These are phyloP conservation scores for Venturia asperata DNA, from an alignment of 2,329 filamentous ascomycete species.

Conservation along the genomic window DNA sequence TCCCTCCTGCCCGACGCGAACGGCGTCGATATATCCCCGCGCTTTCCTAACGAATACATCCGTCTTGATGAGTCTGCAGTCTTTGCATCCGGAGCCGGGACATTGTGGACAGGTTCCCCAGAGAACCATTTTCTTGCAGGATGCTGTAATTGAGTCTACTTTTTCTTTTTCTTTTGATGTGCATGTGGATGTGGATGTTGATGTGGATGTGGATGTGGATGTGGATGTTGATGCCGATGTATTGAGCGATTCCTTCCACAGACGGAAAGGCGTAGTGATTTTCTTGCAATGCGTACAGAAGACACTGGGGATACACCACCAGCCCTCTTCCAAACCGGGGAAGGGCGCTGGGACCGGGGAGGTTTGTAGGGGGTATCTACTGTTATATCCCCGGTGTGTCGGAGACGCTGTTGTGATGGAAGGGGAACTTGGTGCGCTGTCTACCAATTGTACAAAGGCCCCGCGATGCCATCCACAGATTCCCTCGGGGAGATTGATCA, in stretches of 20 bases:
- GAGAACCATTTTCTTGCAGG: not conserved
- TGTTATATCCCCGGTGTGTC: too few species aligned
- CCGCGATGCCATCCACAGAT: slow-evolving; percentile 4
- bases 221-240: too few species aligned
- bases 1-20: too few species aligned
- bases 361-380: not conserved
- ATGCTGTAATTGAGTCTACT: not conserved
- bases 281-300: not conserved
- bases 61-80: not conserved
- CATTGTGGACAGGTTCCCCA: not conserved
- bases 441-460: not conserved
- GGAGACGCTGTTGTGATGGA: too few species aligned
- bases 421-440: not conserved
- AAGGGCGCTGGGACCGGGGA: not conserved
- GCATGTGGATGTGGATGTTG: too few species aligned
- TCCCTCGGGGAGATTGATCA: not conserved
- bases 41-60: not conserved
- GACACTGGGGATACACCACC: not conserved
- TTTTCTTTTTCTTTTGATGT: not conserved
- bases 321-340: not conserved
- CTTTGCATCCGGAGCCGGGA: not conserved
- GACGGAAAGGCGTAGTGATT: not conserved
- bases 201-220: too few species aligned
- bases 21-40: not conserved
- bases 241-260: too few species aligned